These are phyloP conservation scores for Phoma sp. DNA, from an alignment of 2,329 filamentous ascomycete species.

Conservation along the genomic window DNA sequence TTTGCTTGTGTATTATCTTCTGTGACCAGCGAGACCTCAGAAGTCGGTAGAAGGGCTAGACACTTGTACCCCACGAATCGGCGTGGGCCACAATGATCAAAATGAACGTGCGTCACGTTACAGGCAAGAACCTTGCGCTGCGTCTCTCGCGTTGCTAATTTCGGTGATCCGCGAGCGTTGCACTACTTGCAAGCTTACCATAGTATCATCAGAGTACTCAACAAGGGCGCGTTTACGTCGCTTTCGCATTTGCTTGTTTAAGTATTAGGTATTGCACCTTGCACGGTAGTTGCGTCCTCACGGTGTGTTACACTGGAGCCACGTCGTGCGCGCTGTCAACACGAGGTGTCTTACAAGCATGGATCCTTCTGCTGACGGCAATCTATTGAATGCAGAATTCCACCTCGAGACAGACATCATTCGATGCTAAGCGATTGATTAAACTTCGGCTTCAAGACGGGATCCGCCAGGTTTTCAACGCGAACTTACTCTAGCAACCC, in stretches of 20 bases:
- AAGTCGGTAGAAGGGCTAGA: background rate
- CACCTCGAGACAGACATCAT: slow-evolving; percentile 4
- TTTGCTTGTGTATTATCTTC: background rate
- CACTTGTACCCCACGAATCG: background rate
- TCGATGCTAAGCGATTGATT: slow-evolving; percentile 14
- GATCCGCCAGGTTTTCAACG: background rate
- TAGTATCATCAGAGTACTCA: slow-evolving; percentile 4
- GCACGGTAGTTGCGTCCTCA: background rate
- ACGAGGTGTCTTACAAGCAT: slow-evolving; percentile 2
- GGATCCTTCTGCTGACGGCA: background rate
- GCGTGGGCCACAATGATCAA: background rate
- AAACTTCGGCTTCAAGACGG: slow-evolving; percentile 9
- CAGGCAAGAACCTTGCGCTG: background rate
- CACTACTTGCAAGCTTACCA: slow-evolving; percentile 6
- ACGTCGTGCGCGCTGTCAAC: slow-evolving; percentile 6
- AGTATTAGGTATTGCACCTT: background rate
- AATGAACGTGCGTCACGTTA: background rate
- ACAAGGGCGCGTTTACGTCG: slow-evolving; percentile 7
- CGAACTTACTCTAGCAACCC: slow-evolving; percentile 9
- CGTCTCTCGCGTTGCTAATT: slow-evolving; percentile 1
- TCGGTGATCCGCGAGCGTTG: slow-evolving; percentile 1
- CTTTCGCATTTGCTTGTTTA: background rate
- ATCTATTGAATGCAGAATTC: slow-evolving; percentile 9
- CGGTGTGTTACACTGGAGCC: slow-evolving; percentile 8
- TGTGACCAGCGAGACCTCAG: background rate